A percentile compares a stretch with the other conserved stretches of the same genome.
phyloP scores from a whole-genome alignment of 2,329 filamentous ascomycete species.

The Talaromyces amestolkiae region DNA sequence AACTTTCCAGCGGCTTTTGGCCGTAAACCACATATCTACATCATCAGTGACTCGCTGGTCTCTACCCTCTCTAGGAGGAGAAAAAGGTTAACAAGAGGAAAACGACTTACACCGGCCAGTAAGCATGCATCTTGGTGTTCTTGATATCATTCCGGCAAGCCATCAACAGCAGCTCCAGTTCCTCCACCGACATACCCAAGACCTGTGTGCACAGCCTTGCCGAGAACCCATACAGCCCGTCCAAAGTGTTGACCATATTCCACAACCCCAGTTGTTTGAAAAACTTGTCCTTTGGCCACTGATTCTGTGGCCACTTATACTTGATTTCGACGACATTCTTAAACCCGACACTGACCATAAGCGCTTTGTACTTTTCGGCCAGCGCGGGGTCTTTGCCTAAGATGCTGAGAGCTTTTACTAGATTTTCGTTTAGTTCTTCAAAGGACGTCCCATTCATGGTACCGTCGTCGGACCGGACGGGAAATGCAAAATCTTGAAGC shows the following conservation, averaged over 20 bases:
- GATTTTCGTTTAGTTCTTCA: slow-evolving; percentile 1
- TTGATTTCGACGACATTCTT: slow-evolving; percentile 5
- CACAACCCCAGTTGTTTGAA: neutral
- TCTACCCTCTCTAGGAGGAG: neutral
- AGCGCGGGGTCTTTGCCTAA: neutral
- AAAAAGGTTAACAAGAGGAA: neutral
- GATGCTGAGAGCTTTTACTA: slow-evolving; percentile 1
- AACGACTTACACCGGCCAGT: slow-evolving; percentile 6
- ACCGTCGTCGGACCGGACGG: slow-evolving; percentile 5
- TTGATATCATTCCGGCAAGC: slow-evolving; percentile 4
- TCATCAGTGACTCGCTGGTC: neutral
- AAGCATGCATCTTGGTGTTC: slow-evolving; percentile 3
- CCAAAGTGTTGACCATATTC: slow-evolving; percentile 8
- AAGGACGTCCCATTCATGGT: slow-evolving; percentile 4
- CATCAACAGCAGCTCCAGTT: slow-evolving; percentile 4
- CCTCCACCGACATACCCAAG: slow-evolving; percentile 4
- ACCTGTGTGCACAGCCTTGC: slow-evolving; percentile 7
- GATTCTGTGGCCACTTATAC: slow-evolving; percentile 9
- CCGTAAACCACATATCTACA: slow-evolving; percentile 4
- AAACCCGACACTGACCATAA: slow-evolving; percentile 3
- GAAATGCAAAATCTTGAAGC: slow-evolving; percentile 33
- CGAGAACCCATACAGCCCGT: slow-evolving; percentile 7
- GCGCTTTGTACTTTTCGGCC: slow-evolving; percentile 1
- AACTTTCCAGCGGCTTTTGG: neutral
- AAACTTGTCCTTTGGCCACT: slow-evolving; percentile 7